A percentile compares a stretch with the other conserved stretches of the same genome.
These are phyloP conservation scores for Coemansia sp. DNA, from an alignment of 192 early-diverging fungal genomes.

Conservation along the genomic window DNA sequence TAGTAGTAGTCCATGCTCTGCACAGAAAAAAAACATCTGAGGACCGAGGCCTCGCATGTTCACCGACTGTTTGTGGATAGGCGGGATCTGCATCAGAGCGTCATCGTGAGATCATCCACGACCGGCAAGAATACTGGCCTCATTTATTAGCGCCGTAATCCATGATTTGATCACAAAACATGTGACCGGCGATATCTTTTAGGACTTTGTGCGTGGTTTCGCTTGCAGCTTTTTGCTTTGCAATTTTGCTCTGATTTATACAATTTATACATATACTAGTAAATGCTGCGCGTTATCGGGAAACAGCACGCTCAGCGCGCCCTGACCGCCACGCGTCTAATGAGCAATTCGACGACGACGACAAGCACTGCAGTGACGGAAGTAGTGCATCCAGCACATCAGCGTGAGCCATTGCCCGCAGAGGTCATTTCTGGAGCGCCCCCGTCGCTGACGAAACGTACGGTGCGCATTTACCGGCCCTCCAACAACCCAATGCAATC, in stretches of 20 bases:
- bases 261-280: neutral
- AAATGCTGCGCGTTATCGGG: slow-evolving; percentile 1
- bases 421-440: slow-evolving; percentile 55
- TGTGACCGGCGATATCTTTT: neutral
- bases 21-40: neutral
- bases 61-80: neutral
- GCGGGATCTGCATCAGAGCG: neutral
- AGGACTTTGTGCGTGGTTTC: neutral
- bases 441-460: slow-evolving; percentile 59
- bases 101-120: neutral
- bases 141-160: neutral
- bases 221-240: neutral
- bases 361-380: slow-evolving; percentile 3
- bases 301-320: slow-evolving; percentile 3
- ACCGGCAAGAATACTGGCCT: neutral
- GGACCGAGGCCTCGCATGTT: neutral
- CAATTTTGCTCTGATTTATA: neutral
- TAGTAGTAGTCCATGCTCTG: neutral
- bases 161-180: neutral
- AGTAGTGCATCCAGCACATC: slow-evolving; percentile 45
- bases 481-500: slow-evolving; percentile 84
- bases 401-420: slow-evolving; percentile 44
- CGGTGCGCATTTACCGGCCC: slow-evolving; percentile 84
- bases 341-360: slow-evolving; percentile 1
- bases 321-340: neutral